Evolutionary conservation across 352 stramenopile genomes (phyloP).

Genomic region (Globisporangium middletonii): DNA sequence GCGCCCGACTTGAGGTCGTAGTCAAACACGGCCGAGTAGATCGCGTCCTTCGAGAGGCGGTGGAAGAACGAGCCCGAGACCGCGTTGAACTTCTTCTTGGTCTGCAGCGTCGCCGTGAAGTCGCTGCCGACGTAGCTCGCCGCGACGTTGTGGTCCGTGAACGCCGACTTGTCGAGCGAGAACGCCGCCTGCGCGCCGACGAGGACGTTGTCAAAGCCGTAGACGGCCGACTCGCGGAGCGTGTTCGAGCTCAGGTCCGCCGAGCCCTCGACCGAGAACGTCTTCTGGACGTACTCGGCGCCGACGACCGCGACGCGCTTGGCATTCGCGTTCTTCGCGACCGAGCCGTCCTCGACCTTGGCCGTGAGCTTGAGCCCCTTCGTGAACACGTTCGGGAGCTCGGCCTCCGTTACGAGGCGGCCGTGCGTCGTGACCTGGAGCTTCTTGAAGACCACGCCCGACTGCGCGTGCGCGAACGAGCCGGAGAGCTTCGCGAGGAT

Average conservation of each 20-base stretch:
- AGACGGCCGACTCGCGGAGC: slow-evolving; percentile 58
- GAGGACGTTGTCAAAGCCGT: slow-evolving; percentile 75
- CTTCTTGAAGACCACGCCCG: slow-evolving; percentile 80
- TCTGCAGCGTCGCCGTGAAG: slow-evolving; percentile 73
- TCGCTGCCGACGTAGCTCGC: slow-evolving; percentile 72
- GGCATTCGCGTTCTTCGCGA: slow-evolving; percentile 69
- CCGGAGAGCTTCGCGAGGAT: slow-evolving; percentile 80
- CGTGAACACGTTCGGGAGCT: slow-evolving; percentile 77
- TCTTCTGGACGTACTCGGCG: slow-evolving; percentile 65
- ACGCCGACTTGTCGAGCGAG: slow-evolving; percentile 75
- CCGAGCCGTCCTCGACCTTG: slow-evolving; percentile 80
- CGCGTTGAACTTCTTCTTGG: slow-evolving; percentile 85
- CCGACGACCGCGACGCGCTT: slow-evolving; percentile 75
- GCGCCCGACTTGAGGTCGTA: slow-evolving; percentile 83
- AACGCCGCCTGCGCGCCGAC: slow-evolving; percentile 67
- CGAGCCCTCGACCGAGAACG: slow-evolving; percentile 53
- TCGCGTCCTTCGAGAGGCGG: slow-evolving; percentile 71
- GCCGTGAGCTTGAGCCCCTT: slow-evolving; percentile 75
- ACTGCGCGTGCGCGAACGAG: slow-evolving; percentile 57
- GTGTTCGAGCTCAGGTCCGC: slow-evolving; percentile 54
- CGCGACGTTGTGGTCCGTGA: slow-evolving; percentile 81
- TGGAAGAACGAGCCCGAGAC: slow-evolving; percentile 82
- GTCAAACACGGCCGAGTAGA: slow-evolving; percentile 86
- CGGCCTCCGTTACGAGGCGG: slow-evolving; percentile 65
- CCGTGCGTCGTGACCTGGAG: slow-evolving; percentile 83